Evolutionary conservation across 768 basidiomycete species (phyloP).

Genomic region (Pluteus cervinus): DNA sequence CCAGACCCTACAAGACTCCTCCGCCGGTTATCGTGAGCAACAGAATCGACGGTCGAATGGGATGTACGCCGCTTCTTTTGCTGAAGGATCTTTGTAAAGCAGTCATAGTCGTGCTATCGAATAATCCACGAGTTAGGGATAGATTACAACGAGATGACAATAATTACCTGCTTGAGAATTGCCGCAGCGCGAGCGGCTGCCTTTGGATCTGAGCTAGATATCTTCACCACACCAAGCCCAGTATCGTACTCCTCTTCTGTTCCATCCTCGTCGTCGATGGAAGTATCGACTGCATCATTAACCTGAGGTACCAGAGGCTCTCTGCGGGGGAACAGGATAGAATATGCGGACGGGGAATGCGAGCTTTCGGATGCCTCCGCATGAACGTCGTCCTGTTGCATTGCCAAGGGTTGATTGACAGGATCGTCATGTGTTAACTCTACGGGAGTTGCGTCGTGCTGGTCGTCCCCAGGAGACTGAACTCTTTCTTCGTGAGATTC

Average conservation of each 20-base stretch:
- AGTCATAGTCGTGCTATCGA: slow-evolving; percentile 77
- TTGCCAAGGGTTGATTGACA: too few species aligned
- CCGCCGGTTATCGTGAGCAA: slow-evolving; percentile 25
- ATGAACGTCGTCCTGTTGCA: too few species aligned
- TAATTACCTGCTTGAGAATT: slow-evolving; percentile 78
- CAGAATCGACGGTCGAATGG: slow-evolving; percentile 25
- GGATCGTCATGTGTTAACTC: too few species aligned
- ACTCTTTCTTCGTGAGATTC: slow-evolving; percentile 11
- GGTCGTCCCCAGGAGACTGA: slow-evolving; percentile 4
- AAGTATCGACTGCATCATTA: slow-evolving; percentile 7
- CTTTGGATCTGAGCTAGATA: slow-evolving; percentile 76
- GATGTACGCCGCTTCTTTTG: slow-evolving; percentile 23
- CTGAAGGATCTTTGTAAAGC: slow-evolving; percentile 49
- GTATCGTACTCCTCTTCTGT: slow-evolving; percentile 29
- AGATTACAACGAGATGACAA: slow-evolving; percentile 1
- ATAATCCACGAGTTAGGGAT: slow-evolving; percentile 6
- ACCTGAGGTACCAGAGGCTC: slow-evolving; percentile 1
- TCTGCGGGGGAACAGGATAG: too few species aligned
- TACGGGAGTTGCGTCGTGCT: too few species aligned
- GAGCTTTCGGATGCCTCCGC: too few species aligned
- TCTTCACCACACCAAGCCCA: slow-evolving; percentile 67
- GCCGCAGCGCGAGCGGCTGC: slow-evolving; percentile 93
- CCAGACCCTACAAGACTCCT: slow-evolving; percentile 26
- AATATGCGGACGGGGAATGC: too few species aligned
- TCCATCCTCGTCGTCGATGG: slow-evolving; percentile 11